These are phyloP conservation scores for Vanrija sp. DNA, from an alignment of 1,284 basidiomycete species.

Conservation along the genomic window DNA sequence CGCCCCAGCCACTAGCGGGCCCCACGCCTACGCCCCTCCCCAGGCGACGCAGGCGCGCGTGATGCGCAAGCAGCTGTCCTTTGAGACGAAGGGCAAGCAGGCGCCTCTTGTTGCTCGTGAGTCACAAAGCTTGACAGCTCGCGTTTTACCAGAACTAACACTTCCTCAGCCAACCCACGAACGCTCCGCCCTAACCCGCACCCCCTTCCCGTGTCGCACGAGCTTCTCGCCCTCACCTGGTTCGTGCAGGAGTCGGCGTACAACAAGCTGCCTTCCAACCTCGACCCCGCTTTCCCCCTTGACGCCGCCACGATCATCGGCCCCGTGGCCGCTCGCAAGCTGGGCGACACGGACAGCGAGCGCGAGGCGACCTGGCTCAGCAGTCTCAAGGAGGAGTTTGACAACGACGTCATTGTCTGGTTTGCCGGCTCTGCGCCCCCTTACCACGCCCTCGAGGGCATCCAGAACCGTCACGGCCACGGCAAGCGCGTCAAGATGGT, in stretches of 20 bases:
- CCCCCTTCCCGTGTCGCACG: conserved; percentile 38
- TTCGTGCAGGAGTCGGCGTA: conserved; percentile 39
- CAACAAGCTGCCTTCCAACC: conserved; percentile 29
- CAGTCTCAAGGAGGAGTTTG: conserved; percentile 29
- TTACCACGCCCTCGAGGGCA: conserved; percentile 27
- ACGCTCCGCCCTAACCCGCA: conserved; percentile 24
- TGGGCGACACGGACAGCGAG: conserved; percentile 20
- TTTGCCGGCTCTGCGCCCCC: conserved; percentile 22
- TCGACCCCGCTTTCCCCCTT: conserved; percentile 34
- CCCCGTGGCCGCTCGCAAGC: conserved; percentile 19
- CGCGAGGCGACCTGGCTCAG: conserved; percentile 27
- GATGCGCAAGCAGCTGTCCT: not conserved
- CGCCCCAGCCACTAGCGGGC: not conserved
- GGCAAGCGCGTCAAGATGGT: conserved; percentile 25
- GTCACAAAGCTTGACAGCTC: not conserved
- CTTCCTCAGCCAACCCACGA: conserved; percentile 9
- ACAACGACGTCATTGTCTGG: conserved; percentile 38
- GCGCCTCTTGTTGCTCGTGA: conserved; percentile 13
- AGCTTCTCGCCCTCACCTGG: conserved; percentile 47
- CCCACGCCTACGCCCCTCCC: not conserved
- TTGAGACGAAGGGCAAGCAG: not conserved
- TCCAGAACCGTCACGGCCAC: conserved; percentile 26
- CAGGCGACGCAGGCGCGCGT: not conserved
- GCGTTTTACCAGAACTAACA: not conserved
- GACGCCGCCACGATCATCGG: conserved; percentile 41